Evolutionary conservation across 176 grass and related monocot genomes (phyloP), one percentile per base, ranked within the genome.

Genomic region (Olyra latifolia): DNA sequence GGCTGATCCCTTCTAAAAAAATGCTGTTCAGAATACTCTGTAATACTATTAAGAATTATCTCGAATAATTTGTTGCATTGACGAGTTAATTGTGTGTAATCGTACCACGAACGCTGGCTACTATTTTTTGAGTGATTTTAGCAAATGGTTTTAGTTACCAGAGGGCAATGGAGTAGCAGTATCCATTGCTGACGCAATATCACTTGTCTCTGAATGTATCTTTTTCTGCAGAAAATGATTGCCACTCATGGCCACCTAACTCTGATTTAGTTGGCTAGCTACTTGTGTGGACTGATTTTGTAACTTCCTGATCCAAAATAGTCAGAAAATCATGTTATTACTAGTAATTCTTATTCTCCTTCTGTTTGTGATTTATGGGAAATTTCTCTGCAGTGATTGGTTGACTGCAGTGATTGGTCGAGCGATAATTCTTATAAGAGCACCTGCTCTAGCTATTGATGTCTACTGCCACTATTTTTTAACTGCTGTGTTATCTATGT

Each of bases 381-480:
- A 42, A 10, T 35, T 54, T 24, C 42, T 3, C 0, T 7, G 10
- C 41, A 16, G 6, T 49, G 25, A 15, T 16, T 70, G 40, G 12
- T 3, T 20, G 1, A 32, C 0, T 6, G 10, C 40, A 16, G 8
- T 48, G 24, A 19, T 15, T 69, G 39, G 11, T 43, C 56, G 48
- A 76, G 15, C 14, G 3, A 46, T 19, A 80, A 40, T 64, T 28
- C 11, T 62, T 62, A 19, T 25, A 69, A 7, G 45, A 42, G 47
- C 61, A 7, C n/a, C 8, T 63, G 15, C 3, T 56, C 8, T 88
- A 47, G 6, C 19, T 56, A 3, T 62, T 55, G 29, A n/a, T 77
- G 28, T 72, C 40, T 75, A 11, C 48, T 32, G 56, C 27, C 43
- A 42, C 77, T 67, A 74, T 80, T 19, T 19, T 11, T 80, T 62